A percentile compares a stretch with the other conserved stretches of the same genome.
Conservation (phyloP, 1,139 yeast genomes). For the Pichia sp. region DNA sequence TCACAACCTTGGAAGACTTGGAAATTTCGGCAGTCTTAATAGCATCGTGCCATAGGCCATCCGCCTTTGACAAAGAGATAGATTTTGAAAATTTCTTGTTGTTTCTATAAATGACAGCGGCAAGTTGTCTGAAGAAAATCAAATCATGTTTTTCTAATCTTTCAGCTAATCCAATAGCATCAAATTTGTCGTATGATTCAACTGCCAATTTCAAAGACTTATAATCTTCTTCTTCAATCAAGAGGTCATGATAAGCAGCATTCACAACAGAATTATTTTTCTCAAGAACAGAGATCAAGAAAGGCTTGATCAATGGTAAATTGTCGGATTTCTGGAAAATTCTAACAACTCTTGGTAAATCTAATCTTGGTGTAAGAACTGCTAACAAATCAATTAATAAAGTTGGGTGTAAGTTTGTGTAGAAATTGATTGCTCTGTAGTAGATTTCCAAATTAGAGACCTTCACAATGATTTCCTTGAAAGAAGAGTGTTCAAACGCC, state of each 20-base stretch:
- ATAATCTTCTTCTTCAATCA: slow-evolving; percentile 95
- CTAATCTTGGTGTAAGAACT: slow-evolving; percentile 85
- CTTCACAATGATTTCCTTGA: slow-evolving; percentile 91
- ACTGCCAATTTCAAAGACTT: slow-evolving; percentile 81
- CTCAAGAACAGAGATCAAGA: slow-evolving; percentile 81
- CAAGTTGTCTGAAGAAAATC: slow-evolving; percentile 90
- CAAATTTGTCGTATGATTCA: slow-evolving; percentile 85
- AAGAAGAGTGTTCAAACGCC: slow-evolving; percentile 88
- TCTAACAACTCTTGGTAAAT: slow-evolving; percentile 89
- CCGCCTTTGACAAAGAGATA: slow-evolving; percentile 79
- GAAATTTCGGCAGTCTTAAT: slow-evolving; percentile 89
- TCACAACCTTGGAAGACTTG: slow-evolving; percentile 71
- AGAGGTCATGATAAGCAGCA: slow-evolving; percentile 88
- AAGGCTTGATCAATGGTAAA: slow-evolving; percentile 91
- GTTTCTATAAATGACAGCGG: slow-evolving; percentile 88
- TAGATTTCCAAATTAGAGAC: slow-evolving; percentile 94
- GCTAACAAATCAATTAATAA: slow-evolving; percentile 79
- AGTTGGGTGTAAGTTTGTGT: slow-evolving; percentile 87
- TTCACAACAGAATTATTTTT: slow-evolving; percentile 90
- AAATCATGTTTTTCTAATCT: slow-evolving; percentile 87
- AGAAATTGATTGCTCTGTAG: slow-evolving; percentile 94
- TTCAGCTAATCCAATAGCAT: slow-evolving; percentile 85
- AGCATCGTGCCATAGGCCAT: slow-evolving; percentile 91
- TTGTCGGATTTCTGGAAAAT: slow-evolving; percentile 94
- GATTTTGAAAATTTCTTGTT: slow-evolving; percentile 92